Base-by-base conservation (phyloP, 805 yeast genomes). In the Nakazawaea laoshanensis region DNA sequence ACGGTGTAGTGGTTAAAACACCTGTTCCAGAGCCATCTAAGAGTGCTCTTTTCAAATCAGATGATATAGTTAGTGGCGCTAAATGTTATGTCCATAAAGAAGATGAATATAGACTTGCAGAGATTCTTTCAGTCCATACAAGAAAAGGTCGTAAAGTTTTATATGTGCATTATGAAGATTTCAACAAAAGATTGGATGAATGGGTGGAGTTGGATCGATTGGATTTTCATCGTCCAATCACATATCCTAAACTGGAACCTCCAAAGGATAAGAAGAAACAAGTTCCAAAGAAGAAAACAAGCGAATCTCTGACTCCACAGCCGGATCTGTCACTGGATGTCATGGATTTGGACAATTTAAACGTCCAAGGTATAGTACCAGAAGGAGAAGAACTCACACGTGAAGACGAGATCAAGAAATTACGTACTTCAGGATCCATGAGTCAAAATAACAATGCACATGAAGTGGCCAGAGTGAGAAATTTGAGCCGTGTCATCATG, bases 401-500 rank as follows among this genome's bases (percentile, higher is more conserved):
- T 37, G 96, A 87, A 47, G 95, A 86, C 44, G 98, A 92, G 55
- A 81, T 92, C 44, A 86, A 89, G 51, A 85, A 84, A 51, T 65
- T 92, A 36, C 68, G 97, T 45, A 87, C 95, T 0, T 69, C 94
- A n/a, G 98, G 98, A 2, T 88, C 97, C 0, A 92, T 92, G 97
- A 83, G 92, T 8, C 98, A 92, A 57, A 71, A 69, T 45, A 67
- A 70, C 39, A 80, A 79, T 40, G 70, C 77, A 36, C 73, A 68
- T 36, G 97, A 89, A 49, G 83, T 89, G 16, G 87, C 97, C 0
- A 68, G 92, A 36, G 96, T 92, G 29, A 70, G 97, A 44, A 92
- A 92, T 50, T 65, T 92, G 41, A 65, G 72, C 29, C 69, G 73
- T 35, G 74, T 92, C 4, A 79, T 85, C 3, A 74, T 92, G 59